Conservation (phyloP, 495 filamentous ascomycete species). For the Penicillium egyptiacum region DNA sequence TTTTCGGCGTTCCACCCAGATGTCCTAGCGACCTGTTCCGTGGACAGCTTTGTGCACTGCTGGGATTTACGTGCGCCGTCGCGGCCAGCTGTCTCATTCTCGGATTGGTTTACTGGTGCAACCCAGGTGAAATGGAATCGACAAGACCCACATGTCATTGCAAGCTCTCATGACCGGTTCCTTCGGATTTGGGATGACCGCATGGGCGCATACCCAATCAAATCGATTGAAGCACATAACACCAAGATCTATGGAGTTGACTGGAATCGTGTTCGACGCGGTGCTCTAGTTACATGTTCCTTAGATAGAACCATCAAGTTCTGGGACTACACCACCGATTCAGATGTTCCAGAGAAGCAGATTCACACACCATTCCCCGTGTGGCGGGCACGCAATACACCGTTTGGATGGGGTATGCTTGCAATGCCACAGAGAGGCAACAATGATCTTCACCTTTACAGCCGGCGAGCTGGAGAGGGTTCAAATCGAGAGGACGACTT, state of each 20-base stretch:
- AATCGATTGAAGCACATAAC: conserved; percentile 83
- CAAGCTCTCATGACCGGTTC: conserved; percentile 85
- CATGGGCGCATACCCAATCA: conserved; percentile 73
- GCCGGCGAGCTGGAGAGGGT: conserved; percentile 53
- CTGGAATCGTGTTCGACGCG: conserved; percentile 78
- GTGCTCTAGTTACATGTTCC: conserved; percentile 80
- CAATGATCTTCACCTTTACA: conserved; percentile 82
- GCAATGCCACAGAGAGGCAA: conserved; percentile 92
- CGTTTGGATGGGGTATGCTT: conserved; percentile 81
- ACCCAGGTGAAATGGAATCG: conserved; percentile 97
- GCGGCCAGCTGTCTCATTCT: conserved; percentile 77
- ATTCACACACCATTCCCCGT: conserved; percentile 84
- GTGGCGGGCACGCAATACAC: conserved; percentile 91
- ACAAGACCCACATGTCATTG: conserved; percentile 78
- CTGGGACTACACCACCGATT: conserved; percentile 74
- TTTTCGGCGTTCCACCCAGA: conserved; percentile 93
- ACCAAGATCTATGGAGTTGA: conserved; percentile 96
- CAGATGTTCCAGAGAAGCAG: conserved; percentile 66
- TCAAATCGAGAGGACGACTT: conserved; percentile 47
- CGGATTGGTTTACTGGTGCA: conserved; percentile 91
- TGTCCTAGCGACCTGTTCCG: conserved; percentile 82
- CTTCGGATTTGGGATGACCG: conserved; percentile 90
- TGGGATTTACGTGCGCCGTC: conserved; percentile 83
- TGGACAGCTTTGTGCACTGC: conserved; percentile 90
- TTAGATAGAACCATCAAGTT: conserved; percentile 91